Conservation (phyloP, 768 basidiomycete genomes). For the Russula sp. region DNA sequence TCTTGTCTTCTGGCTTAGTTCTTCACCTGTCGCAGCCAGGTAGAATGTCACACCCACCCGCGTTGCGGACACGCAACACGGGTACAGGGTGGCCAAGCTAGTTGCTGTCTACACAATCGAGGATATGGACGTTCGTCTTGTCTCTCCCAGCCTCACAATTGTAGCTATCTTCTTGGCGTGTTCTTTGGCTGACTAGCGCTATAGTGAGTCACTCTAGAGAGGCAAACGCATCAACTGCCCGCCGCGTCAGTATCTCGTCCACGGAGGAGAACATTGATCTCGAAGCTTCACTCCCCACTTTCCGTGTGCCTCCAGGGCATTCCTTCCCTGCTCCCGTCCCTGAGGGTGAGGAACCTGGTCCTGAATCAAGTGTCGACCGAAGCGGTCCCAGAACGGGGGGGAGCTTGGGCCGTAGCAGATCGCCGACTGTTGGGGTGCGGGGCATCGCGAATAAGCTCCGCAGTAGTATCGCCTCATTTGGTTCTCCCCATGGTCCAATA, state of each 20-base stretch:
- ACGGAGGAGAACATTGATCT: conserved; percentile 26
- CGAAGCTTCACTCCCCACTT: conserved; percentile 27
- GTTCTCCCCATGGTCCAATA: conserved; percentile 40
- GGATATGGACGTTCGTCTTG: background rate
- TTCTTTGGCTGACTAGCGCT: conserved; percentile 2
- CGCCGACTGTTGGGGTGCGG: conserved; percentile 16
- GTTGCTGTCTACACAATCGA: background rate
- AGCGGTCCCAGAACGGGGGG: background rate
- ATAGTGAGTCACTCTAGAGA: conserved; percentile 25
- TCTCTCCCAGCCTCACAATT: background rate
- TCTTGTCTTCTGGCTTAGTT: background rate
- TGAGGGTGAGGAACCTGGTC: conserved; percentile 15
- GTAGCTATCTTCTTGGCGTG: background rate
- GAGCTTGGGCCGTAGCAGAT: conserved; percentile 20
- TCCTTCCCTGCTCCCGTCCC: conserved; percentile 19
- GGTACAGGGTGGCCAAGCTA: conserved; percentile 1
- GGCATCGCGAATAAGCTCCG: conserved; percentile 40
- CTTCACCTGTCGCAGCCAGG: background rate
- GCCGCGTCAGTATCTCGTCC: conserved; percentile 24
- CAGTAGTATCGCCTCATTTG: conserved; percentile 41
- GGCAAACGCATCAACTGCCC: conserved; percentile 4
- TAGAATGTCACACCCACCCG: background rate
- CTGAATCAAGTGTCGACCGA: background rate
- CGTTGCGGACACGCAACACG: background rate
- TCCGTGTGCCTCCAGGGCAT: conserved; percentile 10